Percentiles rank a stretch among this genome's conserved stretches.
These are phyloP conservation scores for Oryza glaberrima DNA, from an alignment of 176 grass and related monocot species.

Conservation along the genomic window DNA sequence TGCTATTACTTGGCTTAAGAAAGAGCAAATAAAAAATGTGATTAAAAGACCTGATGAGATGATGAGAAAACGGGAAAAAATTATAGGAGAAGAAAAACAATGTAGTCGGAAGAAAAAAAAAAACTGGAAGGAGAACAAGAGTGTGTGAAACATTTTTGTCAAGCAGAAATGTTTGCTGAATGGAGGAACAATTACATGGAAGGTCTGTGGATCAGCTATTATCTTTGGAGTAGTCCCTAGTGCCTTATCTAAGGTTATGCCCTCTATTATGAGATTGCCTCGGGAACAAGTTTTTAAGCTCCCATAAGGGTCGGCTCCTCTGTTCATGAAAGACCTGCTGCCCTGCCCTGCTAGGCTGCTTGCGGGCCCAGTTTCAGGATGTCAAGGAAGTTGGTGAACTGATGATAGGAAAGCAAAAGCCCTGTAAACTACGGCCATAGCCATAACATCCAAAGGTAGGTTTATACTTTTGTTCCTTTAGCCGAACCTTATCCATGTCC, in stretches of 20 bases:
- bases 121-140: not conserved
- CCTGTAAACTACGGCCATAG: not conserved
- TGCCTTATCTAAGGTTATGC: not conserved
- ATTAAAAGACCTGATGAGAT: not conserved
- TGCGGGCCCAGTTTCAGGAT: not conserved
- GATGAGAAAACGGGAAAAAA: not conserved
- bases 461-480: not conserved
- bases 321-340: not conserved
- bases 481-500: not conserved
- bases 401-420: not conserved
- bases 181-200: not conserved
- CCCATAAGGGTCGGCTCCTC: not conserved
- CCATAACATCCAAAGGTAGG: not conserved
- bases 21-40: not conserved
- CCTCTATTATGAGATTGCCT: too few species aligned
- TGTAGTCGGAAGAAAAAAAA: not conserved
- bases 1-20: not conserved
- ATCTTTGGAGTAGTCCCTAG: not conserved
- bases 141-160: not conserved
- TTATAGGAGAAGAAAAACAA: not conserved
- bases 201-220: not conserved
- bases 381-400: slow-evolving; percentile 8
- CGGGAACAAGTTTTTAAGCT: not conserved
- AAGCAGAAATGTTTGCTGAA: not conserved
- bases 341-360: not conserved